Evolutionary conservation across 768 basidiomycete genomes (phyloP), one percentile per base, ranked within the genome.

Genomic region (Psilocybe azurescens): DNA sequence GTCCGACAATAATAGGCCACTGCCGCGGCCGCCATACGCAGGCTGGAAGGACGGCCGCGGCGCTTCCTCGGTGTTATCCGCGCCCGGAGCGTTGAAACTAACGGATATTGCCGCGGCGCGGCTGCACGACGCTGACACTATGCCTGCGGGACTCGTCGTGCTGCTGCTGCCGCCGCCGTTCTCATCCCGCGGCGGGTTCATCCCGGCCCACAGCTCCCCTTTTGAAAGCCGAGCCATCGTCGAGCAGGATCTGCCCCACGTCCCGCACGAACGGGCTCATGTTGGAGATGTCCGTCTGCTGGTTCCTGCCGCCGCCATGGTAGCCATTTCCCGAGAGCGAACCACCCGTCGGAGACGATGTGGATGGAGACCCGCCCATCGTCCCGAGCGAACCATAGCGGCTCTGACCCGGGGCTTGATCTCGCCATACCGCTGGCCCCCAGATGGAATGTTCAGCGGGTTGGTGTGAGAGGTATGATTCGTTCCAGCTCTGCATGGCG

Each of bases 251-350:
- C 74, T 90, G 87, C 5, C 86, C 87, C 16, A 94, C 89, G 72
- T 95, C 91, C 24, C 93, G 80, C n/a, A 91, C 85, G 71, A 95
- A 94, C 0, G 93, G 93, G 65, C 86, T 88, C 84, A 92, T 90
- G 72, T 94, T 94, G 32, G 91, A 90, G 46, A 85, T 74, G 74
- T 93, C 82, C 56, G 71, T 67, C 63, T 75, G 79, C 70, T 76
- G 78, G 61, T 80, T 76, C 64, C 24, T 24, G 24, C 24, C 2
- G 24, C 75, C 74, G 65, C 64, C 77, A 59, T 78, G 76, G 74
- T 77, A 76, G 68, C 80, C 83, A 74, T 83, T 85, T 69, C 78
- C 75, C 61, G 73, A 71, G 67, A 75, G 69, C 62, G 74, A 73
- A 61, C 72, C 74, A 65, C 78, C 78, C 67, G 79, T 74, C 62